Conservation (phyloP, 2,329 filamentous ascomycete genomes). For the Arachnomyces sp. region DNA sequence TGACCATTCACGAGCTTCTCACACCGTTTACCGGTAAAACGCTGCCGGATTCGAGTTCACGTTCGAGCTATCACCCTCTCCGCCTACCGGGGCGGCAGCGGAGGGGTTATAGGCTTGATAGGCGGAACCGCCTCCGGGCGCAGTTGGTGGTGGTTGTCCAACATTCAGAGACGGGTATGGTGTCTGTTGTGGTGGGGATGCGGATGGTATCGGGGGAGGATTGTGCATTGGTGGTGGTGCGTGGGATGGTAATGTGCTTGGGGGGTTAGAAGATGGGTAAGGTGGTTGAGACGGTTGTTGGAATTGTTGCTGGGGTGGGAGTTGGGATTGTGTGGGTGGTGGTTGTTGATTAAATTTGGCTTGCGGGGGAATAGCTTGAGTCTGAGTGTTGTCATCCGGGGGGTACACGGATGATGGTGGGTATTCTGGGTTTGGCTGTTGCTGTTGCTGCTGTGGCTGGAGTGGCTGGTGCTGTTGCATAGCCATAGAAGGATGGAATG, state of each 20-base stretch:
- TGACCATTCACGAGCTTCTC: too few species aligned
- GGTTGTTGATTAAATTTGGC: slow-evolving; percentile 1
- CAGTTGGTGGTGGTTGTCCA: slow-evolving; percentile 20
- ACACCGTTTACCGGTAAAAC: slow-evolving; percentile 30
- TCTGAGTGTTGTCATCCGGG: slow-evolving; percentile 23
- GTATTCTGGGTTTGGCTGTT: slow-evolving; percentile 24
- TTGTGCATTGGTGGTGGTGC: slow-evolving; percentile 20
- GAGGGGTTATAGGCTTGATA: slow-evolving; percentile 34
- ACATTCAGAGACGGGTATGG: slow-evolving; percentile 26
- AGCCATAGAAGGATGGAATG: slow-evolving; percentile 21
- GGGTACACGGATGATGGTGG: slow-evolving; percentile 30
- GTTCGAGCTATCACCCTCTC: slow-evolving; percentile 1
- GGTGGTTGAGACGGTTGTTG: slow-evolving; percentile 22
- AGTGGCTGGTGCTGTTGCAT: slow-evolving; percentile 19
- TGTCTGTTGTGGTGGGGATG: slow-evolving; percentile 20
- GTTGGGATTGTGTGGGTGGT: slow-evolving; percentile 9
- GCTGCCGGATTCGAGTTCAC: slow-evolving; percentile 30
- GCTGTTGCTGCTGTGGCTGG: slow-evolving; percentile 26
- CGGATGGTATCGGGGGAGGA: slow-evolving; percentile 16
- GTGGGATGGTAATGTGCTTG: slow-evolving; percentile 1
- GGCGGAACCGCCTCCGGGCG: slow-evolving; percentile 10
- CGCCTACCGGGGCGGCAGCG: slow-evolving; percentile 17
- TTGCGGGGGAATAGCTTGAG: slow-evolving; percentile 10
- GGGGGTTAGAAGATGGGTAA: slow-evolving; percentile 21
- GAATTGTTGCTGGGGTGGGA: slow-evolving; percentile 14